Base-by-base conservation (phyloP, 164 flowering plant genomes). In the Buxus sempervirens region DNA sequence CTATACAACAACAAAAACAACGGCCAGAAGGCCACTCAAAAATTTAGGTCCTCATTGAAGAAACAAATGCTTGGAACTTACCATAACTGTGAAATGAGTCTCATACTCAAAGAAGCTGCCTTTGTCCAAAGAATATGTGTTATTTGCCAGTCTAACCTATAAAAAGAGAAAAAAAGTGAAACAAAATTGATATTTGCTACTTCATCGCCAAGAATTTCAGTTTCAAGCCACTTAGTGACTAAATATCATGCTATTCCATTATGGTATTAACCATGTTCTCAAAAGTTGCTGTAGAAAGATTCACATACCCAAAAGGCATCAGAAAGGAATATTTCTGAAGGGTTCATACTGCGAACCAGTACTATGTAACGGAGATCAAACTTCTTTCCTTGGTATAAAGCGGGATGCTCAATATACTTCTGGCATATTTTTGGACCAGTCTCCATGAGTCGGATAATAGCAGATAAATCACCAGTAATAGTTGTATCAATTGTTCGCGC, bases 391-490 rank as follows among this genome's bases (percentile, higher is more conserved):
- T 73, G 76, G 60, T 90, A 91, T 74, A 96, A 80, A 63, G 93
- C 90, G 66, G 99, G 99, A 70, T 75, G 88, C 78, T 96, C 99
- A 74, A 96, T 93, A 76, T 96, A 96, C 82, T 93, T 96, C 78
- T 96, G 99, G 67, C 99, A 96, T 70, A 96, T 91, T 72, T 96
- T 96, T 54, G 99, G 99, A 62, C 99, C 99, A 61, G 99, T 96
- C 73, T 96, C 99, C 97, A 96, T 96, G 36, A 90, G 90, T 66
- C 99, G 90, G 71, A 96, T 91, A 59, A 96, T 88, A 51, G 96
- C 96, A 73, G 97, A 80, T 71, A 90, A 77, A 77, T 90, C 87
- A 68, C 83, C 82, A 64, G 96, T 88, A 49, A 96, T 84, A 54
- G 92, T 89, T 56, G 99, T 93, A 78, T 96, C 99, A 67, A 93